These are phyloP conservation scores for Cutaneotrichosporon mucoides DNA, from an alignment of 1,284 basidiomycete species.

Conservation along the genomic window DNA sequence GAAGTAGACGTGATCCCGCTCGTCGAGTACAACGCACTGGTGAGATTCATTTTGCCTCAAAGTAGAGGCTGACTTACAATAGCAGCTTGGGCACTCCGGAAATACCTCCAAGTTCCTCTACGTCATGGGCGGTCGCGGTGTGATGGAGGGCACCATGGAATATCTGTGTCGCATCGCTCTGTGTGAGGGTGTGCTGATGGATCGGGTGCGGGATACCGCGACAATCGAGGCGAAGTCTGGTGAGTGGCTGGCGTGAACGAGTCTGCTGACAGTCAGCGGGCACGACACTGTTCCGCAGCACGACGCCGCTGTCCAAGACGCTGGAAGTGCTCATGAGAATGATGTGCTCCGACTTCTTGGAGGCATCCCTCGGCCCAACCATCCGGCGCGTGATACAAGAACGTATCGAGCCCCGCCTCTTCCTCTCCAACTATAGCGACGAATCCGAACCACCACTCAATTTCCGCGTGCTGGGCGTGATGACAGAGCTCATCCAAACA, in stretches of 20 bases:
- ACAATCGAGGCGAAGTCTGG: conserved; percentile 7
- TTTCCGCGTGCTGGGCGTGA: conserved; percentile 1
- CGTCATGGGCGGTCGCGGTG: conserved; percentile 13
- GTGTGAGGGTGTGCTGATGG: conserved; percentile 20
- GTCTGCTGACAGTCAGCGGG: conserved; percentile 15
- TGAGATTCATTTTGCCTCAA: background rate
- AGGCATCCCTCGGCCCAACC: conserved; percentile 25
- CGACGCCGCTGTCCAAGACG: conserved; percentile 29
- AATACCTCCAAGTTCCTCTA: conserved; percentile 13
- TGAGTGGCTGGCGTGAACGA: background rate
- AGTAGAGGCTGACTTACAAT: background rate
- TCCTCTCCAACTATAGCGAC: conserved; percentile 2
- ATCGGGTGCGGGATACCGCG: conserved; percentile 14
- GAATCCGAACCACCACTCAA: conserved; percentile 6
- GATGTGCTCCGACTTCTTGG: conserved; percentile 26
- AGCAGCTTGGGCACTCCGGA: background rate
- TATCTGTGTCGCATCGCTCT: conserved; percentile 19
- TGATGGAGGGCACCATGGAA: conserved; percentile 19
- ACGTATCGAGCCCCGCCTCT: conserved; percentile 10
- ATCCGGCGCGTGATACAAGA: conserved; percentile 12
- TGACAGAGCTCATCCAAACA: conserved; percentile 17
- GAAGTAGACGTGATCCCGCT: conserved; percentile 19
- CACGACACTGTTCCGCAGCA: conserved; percentile 31
- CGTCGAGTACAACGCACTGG: conserved; percentile 12
- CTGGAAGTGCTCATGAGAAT: conserved; percentile 33